Evolutionary conservation across 2,329 filamentous ascomycete genomes (phyloP).

Genomic region (Clonostachys rhizophaga): DNA sequence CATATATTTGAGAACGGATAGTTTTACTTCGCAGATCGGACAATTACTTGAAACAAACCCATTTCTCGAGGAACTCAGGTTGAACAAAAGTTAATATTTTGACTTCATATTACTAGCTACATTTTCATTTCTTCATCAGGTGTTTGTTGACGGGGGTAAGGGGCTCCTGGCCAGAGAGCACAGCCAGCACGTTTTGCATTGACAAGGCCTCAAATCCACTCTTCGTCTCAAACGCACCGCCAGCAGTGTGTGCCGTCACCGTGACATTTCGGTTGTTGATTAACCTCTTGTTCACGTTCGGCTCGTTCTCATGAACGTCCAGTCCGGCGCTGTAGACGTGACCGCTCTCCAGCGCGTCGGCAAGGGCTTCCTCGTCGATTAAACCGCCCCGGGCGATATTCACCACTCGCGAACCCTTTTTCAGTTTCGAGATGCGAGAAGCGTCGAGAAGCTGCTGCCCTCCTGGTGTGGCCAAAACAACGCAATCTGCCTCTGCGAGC

Average conservation of each 20-base stretch:
- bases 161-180: conserved; percentile 33
- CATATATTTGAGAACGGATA: too few relatives aligned
- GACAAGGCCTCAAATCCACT: conserved; percentile 48
- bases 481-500: conserved; percentile 39
- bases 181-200: conserved; percentile 47
- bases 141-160: conserved; percentile 50
- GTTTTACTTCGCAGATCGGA: too few relatives aligned
- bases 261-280: conserved; percentile 22
- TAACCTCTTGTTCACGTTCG: conserved; percentile 34
- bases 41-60: too few relatives aligned
- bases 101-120: too few relatives aligned
- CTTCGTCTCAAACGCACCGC: conserved; percentile 47
- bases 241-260: conserved; percentile 49
- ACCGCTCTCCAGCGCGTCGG: conserved; percentile 6
- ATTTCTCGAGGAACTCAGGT: too few relatives aligned
- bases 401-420: conserved; percentile 43
- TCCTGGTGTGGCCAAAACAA: conserved; percentile 43
- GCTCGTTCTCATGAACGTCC: conserved; percentile 6
- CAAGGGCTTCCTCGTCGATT: conserved; percentile 8
- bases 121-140: conserved; percentile 21
- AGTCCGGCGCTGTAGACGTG: conserved; percentile 6
- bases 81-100: too few relatives aligned
- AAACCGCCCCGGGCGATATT: conserved; percentile 32
- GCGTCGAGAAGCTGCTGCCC: conserved; percentile 33
- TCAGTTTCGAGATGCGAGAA: conserved; percentile 39